Base-by-base conservation (phyloP, 2,329 filamentous ascomycete genomes). In the Venturia oleaginea region DNA sequence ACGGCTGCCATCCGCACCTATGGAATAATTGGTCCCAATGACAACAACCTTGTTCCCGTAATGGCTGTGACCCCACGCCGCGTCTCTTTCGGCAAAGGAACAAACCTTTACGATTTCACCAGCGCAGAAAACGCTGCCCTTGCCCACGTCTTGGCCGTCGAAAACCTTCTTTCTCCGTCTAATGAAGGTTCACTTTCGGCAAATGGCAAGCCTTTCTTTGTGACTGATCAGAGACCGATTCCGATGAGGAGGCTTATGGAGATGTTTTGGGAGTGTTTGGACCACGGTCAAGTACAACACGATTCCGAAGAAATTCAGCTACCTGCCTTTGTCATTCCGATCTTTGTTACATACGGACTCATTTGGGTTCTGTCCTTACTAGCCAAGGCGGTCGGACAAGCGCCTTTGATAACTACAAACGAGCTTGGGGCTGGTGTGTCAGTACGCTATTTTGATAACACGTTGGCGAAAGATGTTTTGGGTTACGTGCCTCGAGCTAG, bases 1-100 rank as follows among this genome's bases (percentile, higher is more conserved):
- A 96, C 92, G n/a, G 84, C 84, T 71, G 82, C 92, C 34, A 83
- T 97, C 68, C 90, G 94, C 19, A 90, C 92, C 7, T 89, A 91
- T 15, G 91, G 91, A 69, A 95, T 97, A 75, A 91, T 96, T 72
- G 93, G 93, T 71, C 91, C 94, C 72, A 90, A 90, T 70, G 94
- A 99, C 78, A 84, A 85, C 63, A 88, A 92, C 72, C 77, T 87
- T 17, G 85, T 93, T 42, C 84, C 87, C 67, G 85, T 88, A 69
- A 83, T 97, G 67, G 80, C 46, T 51, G 22, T 17, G 22, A 24
- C 22, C 22, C 46, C 46, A 24, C 46, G 46, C 17, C 46, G 46
- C 46, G 27, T 51, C 7, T 51, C 46, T 51, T 15, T 51, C 13
- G 46, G 46, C 22, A 51, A 27, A 51, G 46, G 46, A 13, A 51